Base-by-base conservation (phyloP, 208 protist genomes). In the Borovskyia barvae region DNA sequence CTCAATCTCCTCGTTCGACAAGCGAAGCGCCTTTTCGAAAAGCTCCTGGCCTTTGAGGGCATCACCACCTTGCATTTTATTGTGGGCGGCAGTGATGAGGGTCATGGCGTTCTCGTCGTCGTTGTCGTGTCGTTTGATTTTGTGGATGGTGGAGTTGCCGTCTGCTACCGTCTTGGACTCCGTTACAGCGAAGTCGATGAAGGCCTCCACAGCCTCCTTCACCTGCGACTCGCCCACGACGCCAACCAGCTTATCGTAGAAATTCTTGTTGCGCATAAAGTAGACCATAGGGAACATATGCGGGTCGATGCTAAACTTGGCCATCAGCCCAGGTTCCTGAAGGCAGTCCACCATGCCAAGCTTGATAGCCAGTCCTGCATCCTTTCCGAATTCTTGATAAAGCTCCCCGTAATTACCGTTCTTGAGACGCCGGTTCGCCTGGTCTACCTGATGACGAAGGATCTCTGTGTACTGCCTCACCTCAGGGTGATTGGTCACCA, bases 41-140 rank as follows among this genome's bases (percentile, higher is more conserved):
- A 92, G 66, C 48, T 91, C 71, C 48, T 75, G 75, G 5, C 85
- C 75, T 54, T 92, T 92, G 24, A 46, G 48, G 2, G 90, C 60
- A 1, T 95, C 82, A n/a, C 85, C 88, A 7, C 73, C 67, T 47
- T 85, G 72, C 45, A 92, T 54, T 56, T 84, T 72, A n/a, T 63
- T 67, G 47, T 85, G 81, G 2, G 85, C 88, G 1, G 72, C 65
- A 15, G 80, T 68, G 42, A 95, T 66, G 19, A 95, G 66, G 19
- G 88, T 95, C 77, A 92, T 86, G 33, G 85, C 75, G 57, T 95
- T 95, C 49, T 95, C 88, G 37, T 95, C 88, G 61, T 91, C 79
- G 52, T 90, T 78, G 75, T 94, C 87, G 19, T 72, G 43, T 9
- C 76, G 72, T 41, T 88, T 84, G 20, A 89, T 50, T 28, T 83